Evolutionary conservation across 1,139 yeast genomes (phyloP).

Genomic region (Meyerozyma guilliermondii): DNA sequence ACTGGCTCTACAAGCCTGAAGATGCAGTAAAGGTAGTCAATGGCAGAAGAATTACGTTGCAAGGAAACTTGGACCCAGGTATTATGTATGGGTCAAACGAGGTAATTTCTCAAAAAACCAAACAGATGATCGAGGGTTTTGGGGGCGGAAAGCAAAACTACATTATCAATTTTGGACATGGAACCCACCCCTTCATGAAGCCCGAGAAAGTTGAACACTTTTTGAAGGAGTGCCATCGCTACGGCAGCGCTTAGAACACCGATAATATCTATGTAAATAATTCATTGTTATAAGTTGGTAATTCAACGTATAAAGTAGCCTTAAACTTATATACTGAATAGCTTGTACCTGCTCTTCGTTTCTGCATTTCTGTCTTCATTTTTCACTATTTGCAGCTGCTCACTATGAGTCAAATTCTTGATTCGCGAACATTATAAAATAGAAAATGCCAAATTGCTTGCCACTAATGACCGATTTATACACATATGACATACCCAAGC

Average conservation of each 20-base stretch:
- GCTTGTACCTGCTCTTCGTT: background rate
- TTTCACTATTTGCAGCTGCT: background rate
- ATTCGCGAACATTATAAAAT: background rate
- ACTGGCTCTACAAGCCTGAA: slow-evolving; percentile 84
- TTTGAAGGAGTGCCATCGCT: slow-evolving; percentile 79
- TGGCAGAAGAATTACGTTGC: slow-evolving; percentile 76
- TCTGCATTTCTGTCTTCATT: background rate
- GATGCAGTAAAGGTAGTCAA: slow-evolving; percentile 77
- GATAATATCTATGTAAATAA: background rate
- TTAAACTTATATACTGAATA: no score
- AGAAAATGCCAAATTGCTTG: background rate
- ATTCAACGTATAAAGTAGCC: no score
- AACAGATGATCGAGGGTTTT: slow-evolving; percentile 82
- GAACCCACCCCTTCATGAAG: slow-evolving; percentile 95
- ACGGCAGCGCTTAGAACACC: slow-evolving; percentile 37
- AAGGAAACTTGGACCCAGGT: slow-evolving; percentile 96
- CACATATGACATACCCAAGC: slow-evolving; percentile 44
- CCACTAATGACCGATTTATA: slow-evolving; percentile 36
- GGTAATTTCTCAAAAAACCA: slow-evolving; percentile 72
- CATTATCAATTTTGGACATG: slow-evolving; percentile 94
- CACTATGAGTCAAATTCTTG: background rate
- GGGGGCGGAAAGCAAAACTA: slow-evolving; percentile 90
- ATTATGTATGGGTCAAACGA: slow-evolving; percentile 86
- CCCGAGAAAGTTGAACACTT: slow-evolving; percentile 84
- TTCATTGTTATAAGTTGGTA: no score